Conservation (phyloP, 2,329 filamentous ascomycete genomes). For the Calonectria montana region DNA sequence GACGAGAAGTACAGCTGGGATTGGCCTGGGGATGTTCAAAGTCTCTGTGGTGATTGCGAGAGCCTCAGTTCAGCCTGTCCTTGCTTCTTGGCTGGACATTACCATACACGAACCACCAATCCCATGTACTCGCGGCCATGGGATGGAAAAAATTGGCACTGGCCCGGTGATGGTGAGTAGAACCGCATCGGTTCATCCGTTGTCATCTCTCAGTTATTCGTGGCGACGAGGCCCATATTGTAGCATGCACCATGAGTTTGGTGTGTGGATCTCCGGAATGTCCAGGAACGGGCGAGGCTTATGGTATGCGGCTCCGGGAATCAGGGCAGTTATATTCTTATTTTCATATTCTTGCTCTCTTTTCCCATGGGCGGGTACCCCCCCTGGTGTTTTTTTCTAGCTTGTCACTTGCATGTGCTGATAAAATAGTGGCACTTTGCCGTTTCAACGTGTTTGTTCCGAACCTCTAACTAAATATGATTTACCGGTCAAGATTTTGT, state of each 20-base stretch:
- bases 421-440: background rate
- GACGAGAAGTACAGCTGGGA: background rate
- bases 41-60: slow-evolving; percentile 25
- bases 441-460: background rate
- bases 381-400: background rate
- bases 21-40: slow-evolving; percentile 22
- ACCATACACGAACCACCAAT: slow-evolving; percentile 24
- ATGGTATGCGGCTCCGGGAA: slow-evolving; percentile 8
- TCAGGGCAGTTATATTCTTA: slow-evolving; percentile 19
- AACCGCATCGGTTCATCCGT: background rate
- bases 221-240: background rate
- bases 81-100: slow-evolving; percentile 26
- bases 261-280: slow-evolving; percentile 15
- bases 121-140: slow-evolving; percentile 3
- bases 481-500: background rate
- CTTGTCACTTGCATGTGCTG: background rate
- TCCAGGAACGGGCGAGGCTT: slow-evolving; percentile 4
- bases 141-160: background rate
- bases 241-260: background rate
- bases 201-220: background rate
- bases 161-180: background rate
- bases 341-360: slow-evolving; percentile 16
- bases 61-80: slow-evolving; percentile 27
- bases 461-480: background rate
- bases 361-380: background rate